Evolutionary conservation across 2,329 filamentous ascomycete genomes (phyloP), one percentile per base, ranked within the genome.

Genomic region (Neofusicoccum cordaticola): DNA sequence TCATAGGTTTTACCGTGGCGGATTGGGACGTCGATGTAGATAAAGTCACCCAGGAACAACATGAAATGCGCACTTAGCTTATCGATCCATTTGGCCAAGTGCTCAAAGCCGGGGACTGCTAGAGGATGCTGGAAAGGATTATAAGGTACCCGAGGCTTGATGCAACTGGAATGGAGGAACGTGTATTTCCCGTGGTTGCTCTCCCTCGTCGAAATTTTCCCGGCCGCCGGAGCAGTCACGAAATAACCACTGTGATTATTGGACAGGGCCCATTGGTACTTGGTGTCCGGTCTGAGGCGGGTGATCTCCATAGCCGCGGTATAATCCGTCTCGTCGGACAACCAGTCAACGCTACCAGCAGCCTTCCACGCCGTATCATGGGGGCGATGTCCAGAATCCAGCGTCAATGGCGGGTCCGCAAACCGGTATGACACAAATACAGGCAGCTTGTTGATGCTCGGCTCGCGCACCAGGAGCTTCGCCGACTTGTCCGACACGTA

Each of bases 81-180:
- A 0, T 88, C 88, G 4, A 98, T 80, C 50, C 89, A 85, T n/a
- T 85, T 83, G 1, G 91, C 89, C 63, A 99, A 83, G 69, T 92
- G 83, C 62, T 86, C 87, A 71, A 97, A 85, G 0, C 95, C 95
- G 0, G 90, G 90, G 51, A 97, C 90, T 11, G 90, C 85, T 2
- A 98, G 83, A 0, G 94, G 87, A 73, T 97, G 92, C 44, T 92
- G 86, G n/a, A 93, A 77, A 0, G 92, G 90, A 48, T 85, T 91
- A 77, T 99, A 99, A 0, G 95, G 95, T 64, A 98, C 92, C 17
- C 92, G 90, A 11, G 90, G 90, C 71, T 97, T 91, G 71, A 98
- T 92, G 77, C 95, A 99, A 47, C 92, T 97, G 0, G 92, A 95
- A 3, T 93, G 92, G 7, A 98, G 79, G 74, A 99, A 99, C 0